Evolutionary conservation across 1,139 yeast species (phyloP).

Genomic region (Blastobotrys elegans): DNA sequence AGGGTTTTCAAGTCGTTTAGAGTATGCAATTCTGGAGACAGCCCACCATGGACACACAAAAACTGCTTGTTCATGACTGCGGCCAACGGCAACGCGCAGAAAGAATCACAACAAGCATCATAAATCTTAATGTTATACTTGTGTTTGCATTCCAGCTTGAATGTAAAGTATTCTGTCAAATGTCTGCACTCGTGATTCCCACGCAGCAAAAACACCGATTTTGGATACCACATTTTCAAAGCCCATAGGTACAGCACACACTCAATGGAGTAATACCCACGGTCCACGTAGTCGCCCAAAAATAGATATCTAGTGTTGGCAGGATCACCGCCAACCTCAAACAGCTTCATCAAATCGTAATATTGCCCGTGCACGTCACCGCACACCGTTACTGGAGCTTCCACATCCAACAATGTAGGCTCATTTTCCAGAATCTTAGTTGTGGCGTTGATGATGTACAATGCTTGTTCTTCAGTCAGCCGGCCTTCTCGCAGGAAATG

Average conservation of each 20-base stretch:
- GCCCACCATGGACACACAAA: conserved; percentile 97
- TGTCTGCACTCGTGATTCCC: conserved; percentile 97
- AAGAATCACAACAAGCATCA: conserved; percentile 71
- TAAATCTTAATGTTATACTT: conserved; percentile 69
- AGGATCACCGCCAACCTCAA: conserved; percentile 95
- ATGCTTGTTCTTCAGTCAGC: conserved; percentile 64
- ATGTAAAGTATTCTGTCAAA: conserved; percentile 89
- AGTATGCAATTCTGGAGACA: conserved; percentile 75
- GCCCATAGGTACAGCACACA: conserved; percentile 78
- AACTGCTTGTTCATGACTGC: conserved; percentile 94
- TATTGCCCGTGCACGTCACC: conserved; percentile 97
- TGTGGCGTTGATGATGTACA: conserved; percentile 63
- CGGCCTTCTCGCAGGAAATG: conserved; percentile 84
- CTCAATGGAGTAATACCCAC: conserved; percentile 91
- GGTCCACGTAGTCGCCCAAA: conserved; percentile 92
- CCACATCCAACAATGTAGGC: conserved; percentile 74
- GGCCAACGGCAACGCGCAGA: conserved; percentile 85
- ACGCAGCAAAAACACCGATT: conserved; percentile 73
- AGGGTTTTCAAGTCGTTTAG: conserved; percentile 65
- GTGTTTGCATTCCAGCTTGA: conserved; percentile 84
- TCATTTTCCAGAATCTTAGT: conserved; percentile 62
- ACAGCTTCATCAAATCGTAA: conserved; percentile 82
- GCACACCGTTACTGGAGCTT: conserved; percentile 94
- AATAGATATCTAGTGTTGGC: conserved; percentile 70
- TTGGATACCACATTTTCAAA: conserved; percentile 72